phyloP scores from a whole-genome alignment of 1,139 yeast species.

The Tardiomyces blankii region DNA sequence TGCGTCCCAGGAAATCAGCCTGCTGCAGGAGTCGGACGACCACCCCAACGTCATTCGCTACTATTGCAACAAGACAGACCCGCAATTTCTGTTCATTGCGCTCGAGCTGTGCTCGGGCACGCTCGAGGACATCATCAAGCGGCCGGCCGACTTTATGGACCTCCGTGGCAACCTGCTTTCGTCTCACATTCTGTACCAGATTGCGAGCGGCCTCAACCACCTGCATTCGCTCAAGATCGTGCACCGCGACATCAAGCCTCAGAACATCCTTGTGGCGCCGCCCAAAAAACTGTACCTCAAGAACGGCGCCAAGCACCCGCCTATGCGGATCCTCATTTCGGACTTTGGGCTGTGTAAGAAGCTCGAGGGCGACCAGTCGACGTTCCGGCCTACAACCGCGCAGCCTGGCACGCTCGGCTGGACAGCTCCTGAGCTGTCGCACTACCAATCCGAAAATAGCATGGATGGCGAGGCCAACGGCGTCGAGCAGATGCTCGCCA shows the following conservation, averaged over 20 bases:
- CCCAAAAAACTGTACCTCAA: conserved; percentile 30
- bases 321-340: conserved; percentile 66
- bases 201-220: conserved; percentile 78
- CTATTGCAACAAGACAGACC: conserved; percentile 83
- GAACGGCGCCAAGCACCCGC: conserved; percentile 18
- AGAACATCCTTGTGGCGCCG: conserved; percentile 79
- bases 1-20: conserved; percentile 86
- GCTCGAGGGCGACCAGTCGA: conserved; percentile 82
- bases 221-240: conserved; percentile 86
- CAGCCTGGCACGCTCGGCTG: conserved; percentile 97
- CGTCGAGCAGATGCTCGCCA: conserved; percentile 25
- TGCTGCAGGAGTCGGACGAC: conserved; percentile 89
- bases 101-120: conserved; percentile 85
- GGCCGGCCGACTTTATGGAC: conserved; percentile 26
- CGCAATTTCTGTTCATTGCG: conserved; percentile 84
- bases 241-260: conserved; percentile 94
- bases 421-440: conserved; percentile 83
- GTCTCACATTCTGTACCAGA: conserved; percentile 56
- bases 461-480: conserved; percentile 6
- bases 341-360: conserved; percentile 95
- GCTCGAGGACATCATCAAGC: conserved; percentile 71
- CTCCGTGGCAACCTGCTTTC: conserved; percentile 28
- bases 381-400: conserved; percentile 84
- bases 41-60: conserved; percentile 93
- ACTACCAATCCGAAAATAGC: neutral